Evolutionary conservation across 2,329 filamentous ascomycete genomes (phyloP).

Genomic region (Aaosphaeria arxii): DNA sequence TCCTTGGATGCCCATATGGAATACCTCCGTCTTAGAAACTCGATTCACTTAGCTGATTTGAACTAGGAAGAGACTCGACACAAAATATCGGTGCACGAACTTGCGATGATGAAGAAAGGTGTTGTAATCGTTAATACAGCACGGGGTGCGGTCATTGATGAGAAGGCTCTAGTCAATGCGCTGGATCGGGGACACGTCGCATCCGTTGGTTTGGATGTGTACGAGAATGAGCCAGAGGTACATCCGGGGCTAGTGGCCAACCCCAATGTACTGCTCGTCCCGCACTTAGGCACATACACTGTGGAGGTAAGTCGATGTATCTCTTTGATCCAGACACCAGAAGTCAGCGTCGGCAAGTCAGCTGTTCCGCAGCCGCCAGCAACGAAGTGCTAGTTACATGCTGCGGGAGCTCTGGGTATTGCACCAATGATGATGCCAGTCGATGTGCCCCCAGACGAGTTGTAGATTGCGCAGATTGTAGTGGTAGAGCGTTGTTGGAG

Average conservation of each 20-base stretch:
- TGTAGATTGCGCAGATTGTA: too few species aligned
- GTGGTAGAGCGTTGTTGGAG: too few species aligned
- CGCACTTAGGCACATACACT: constrained; percentile 85
- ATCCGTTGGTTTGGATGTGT: constrained; percentile 75
- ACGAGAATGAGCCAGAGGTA: constrained; percentile 74
- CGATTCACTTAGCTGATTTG: constrained; percentile 1
- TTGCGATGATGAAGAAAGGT: constrained; percentile 73
- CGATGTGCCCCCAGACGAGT: too few species aligned
- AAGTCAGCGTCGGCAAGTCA: too few species aligned
- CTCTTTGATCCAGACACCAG: background rate
- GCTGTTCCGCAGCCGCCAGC: too few species aligned
- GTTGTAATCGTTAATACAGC: constrained; percentile 64
- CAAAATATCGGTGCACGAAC: constrained; percentile 69
- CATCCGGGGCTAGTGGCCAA: constrained; percentile 71
- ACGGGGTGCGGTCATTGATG: constrained; percentile 55
- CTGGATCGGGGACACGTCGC: constrained; percentile 67
- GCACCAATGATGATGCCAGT: too few species aligned
- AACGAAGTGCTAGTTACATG: too few species aligned
- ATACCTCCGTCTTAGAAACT: too few species aligned
- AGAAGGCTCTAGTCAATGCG: constrained; percentile 72
- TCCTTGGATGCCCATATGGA: too few species aligned
- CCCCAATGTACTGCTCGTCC: constrained; percentile 69
- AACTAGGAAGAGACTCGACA: constrained; percentile 62
- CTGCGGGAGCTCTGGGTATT: too few species aligned
- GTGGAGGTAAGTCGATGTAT: constrained; percentile 49